Conservation (phyloP, 2,329 filamentous ascomycete species). For the Talaromyces sp. region DNA sequence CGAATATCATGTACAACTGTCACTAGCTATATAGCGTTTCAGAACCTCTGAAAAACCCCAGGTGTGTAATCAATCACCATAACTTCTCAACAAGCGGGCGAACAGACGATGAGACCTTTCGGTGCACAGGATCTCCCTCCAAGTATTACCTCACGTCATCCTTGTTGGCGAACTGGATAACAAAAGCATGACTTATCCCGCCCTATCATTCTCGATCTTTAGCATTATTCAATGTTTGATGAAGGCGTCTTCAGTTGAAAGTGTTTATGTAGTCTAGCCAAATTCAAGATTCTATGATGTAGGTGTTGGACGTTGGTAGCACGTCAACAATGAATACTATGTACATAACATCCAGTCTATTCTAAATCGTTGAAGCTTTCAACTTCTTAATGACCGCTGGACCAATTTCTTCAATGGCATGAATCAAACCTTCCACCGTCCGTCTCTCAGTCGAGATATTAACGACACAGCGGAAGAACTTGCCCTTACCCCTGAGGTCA, state of each 20-base stretch:
- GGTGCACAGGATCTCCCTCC: neutral
- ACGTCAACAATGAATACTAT: neutral
- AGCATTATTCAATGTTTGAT: neutral
- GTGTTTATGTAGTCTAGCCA: neutral
- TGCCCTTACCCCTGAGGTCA: constrained; percentile 55
- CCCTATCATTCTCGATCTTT: neutral
- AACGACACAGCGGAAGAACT: constrained; percentile 68
- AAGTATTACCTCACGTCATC: neutral
- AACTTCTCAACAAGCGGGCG: neutral
- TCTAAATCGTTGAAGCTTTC: constrained; percentile 24
- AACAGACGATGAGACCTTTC: neutral
- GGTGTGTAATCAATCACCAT: neutral
- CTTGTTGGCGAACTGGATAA: neutral
- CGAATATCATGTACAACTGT: neutral
- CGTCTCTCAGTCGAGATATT: constrained; percentile 60
- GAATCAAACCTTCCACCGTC: constrained; percentile 63
- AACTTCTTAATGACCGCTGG: constrained; percentile 34
- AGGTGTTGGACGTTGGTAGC: neutral
- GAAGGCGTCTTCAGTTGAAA: too few species aligned
- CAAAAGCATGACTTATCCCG: neutral
- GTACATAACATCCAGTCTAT: neutral
- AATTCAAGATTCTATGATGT: neutral
- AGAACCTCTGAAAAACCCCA: neutral
- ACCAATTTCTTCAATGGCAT: constrained; percentile 55
- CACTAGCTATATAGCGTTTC: neutral